These are phyloP conservation scores for Gremmenia infestans DNA, from an alignment of 2,329 filamentous ascomycete genomes.

Conservation along the genomic window DNA sequence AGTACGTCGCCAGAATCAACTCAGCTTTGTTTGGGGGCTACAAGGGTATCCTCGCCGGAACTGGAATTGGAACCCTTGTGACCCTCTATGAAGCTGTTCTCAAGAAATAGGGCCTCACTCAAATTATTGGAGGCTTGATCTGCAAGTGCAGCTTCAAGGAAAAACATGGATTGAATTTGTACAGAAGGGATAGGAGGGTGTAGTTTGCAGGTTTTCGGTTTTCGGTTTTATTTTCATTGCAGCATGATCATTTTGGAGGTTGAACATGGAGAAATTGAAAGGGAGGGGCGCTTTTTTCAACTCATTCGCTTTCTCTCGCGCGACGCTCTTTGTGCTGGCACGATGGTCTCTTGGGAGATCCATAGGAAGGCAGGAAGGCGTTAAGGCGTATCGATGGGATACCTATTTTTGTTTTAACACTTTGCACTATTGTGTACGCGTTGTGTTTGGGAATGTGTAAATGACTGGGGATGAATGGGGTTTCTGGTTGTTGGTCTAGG, in stretches of 20 bases:
- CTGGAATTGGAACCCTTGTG: slow-evolving; percentile 61
- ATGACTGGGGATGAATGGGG: not conserved
- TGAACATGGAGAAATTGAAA: not conserved
- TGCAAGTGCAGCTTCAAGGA: slow-evolving; percentile 7
- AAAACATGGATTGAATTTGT: not conserved
- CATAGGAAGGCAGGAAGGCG: slow-evolving; percentile 26
- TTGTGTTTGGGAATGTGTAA: not conserved
- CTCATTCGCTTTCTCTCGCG: slow-evolving; percentile 19
- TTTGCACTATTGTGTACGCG: not conserved
- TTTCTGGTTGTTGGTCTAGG: not conserved
- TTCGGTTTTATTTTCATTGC: slow-evolving; percentile 6
- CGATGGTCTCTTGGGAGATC: slow-evolving; percentile 24
- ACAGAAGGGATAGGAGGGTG: slow-evolving; percentile 1
- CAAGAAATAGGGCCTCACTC: slow-evolving; percentile 47
- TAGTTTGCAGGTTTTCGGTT: not conserved
- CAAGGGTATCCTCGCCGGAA: slow-evolving; percentile 62
- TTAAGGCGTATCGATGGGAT: slow-evolving; percentile 26
- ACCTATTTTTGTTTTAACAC: slow-evolving; percentile 16
- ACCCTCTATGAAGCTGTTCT: slow-evolving; percentile 75
- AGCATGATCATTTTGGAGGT: slow-evolving; percentile 3
- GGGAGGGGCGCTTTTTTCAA: slow-evolving; percentile 13
- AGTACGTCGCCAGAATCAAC: slow-evolving; percentile 59
- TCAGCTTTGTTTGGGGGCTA: slow-evolving; percentile 66
- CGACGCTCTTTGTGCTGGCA: slow-evolving; percentile 24
- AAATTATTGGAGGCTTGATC: not conserved